Conservation (phyloP, 768 basidiomycete genomes). For the Cubamyces sp. region DNA sequence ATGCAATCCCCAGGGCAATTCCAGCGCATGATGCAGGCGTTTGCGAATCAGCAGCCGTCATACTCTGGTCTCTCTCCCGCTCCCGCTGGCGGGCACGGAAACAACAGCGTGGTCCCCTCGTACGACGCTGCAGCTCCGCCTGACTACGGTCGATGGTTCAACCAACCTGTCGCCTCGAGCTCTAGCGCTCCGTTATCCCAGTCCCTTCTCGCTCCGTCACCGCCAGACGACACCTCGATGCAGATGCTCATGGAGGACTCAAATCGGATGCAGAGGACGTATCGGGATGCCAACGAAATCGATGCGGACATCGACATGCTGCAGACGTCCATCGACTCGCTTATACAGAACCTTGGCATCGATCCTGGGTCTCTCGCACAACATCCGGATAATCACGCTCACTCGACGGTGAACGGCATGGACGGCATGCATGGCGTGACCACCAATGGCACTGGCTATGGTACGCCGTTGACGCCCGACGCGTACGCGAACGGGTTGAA, state of each 20-base stretch:
- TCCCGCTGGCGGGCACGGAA: constrained; percentile 3
- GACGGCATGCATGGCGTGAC: background rate
- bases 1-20: constrained; percentile 55
- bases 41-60: constrained; percentile 29
- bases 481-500: constrained; percentile 5
- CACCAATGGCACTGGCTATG: background rate
- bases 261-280: constrained; percentile 55
- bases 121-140: constrained; percentile 16
- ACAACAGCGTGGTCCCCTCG: constrained; percentile 13
- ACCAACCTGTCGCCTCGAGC: constrained; percentile 22
- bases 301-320: constrained; percentile 74
- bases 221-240: constrained; percentile 35
- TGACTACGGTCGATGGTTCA: constrained; percentile 27
- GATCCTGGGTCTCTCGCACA: constrained; percentile 48
- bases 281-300: constrained; percentile 65
- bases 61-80: constrained; percentile 20
- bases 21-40: constrained; percentile 50
- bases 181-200: constrained; percentile 33
- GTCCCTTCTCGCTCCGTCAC: constrained; percentile 25
- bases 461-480: constrained; percentile 5
- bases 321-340: constrained; percentile 65
- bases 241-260: constrained; percentile 42
- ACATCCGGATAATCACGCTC: background rate
- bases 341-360: constrained; percentile 73
- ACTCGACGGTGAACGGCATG: background rate